Percentiles rank a stretch among this genome's conserved stretches.
Conservation (phyloP, 2,329 filamentous ascomycete species). For the Leptoxyphium fumago region DNA sequence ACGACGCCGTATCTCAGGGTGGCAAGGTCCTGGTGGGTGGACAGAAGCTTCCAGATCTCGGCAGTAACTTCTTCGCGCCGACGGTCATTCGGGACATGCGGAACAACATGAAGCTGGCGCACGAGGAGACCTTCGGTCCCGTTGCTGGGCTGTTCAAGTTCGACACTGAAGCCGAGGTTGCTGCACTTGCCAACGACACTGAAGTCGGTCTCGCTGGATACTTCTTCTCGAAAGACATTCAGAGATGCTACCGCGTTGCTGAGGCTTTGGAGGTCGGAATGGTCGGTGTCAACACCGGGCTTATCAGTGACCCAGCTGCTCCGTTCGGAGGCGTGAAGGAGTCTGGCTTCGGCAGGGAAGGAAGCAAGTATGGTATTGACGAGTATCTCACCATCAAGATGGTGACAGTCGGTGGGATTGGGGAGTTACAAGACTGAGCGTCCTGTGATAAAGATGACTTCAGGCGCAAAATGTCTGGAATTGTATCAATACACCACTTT, state of each 20-base stretch:
- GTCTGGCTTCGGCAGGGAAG: constrained; percentile 37
- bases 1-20: constrained; percentile 65
- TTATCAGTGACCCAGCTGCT: constrained; percentile 33
- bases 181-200: constrained; percentile 64
- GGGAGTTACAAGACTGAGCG: constrained; percentile 32
- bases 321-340: constrained; percentile 35
- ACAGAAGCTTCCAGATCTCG: constrained; percentile 56
- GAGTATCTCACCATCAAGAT: constrained; percentile 35
- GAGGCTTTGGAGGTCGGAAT: constrained; percentile 68
- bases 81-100: constrained; percentile 84
- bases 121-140: constrained; percentile 90
- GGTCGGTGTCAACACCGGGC: constrained; percentile 49
- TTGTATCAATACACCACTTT: no score
- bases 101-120: constrained; percentile 65
- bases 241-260: constrained; percentile 44
- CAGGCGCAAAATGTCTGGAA: no score
- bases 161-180: constrained; percentile 74
- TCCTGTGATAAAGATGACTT: no score
- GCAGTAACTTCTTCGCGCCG: constrained; percentile 75
- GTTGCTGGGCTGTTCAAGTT: constrained; percentile 85
- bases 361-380: constrained; percentile 34
- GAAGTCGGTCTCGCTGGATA: constrained; percentile 88
- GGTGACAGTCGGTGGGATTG: constrained; percentile 45
- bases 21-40: constrained; percentile 64
- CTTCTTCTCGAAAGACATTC: constrained; percentile 60